Evolutionary conservation across 768 basidiomycete genomes (phyloP).

Genomic region (Boletellus emodensis): DNA sequence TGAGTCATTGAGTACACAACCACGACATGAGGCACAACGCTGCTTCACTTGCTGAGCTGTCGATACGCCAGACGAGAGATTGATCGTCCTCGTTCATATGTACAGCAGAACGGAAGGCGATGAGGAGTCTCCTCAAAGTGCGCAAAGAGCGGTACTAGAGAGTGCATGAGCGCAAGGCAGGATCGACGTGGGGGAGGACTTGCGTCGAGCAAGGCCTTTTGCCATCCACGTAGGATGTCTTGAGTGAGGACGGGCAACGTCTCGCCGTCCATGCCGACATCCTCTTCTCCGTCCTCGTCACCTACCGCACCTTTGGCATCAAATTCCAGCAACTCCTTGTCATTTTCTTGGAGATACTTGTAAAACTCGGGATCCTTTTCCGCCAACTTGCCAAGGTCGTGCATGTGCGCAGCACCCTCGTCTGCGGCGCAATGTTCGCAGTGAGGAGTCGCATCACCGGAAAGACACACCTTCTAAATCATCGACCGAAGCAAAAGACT

Average conservation of each 20-base stretch:
- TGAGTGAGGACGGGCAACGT: constrained; percentile 58
- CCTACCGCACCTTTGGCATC: constrained; percentile 45
- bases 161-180: background rate
- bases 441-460: background rate
- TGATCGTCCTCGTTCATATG: constrained; percentile 86
- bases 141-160: constrained; percentile 81
- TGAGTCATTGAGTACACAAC: background rate
- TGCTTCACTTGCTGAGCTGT: constrained; percentile 51
- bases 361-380: constrained; percentile 99
- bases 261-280: constrained; percentile 40
- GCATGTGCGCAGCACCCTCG: constrained; percentile 69
- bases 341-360: constrained; percentile 96
- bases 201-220: constrained; percentile 83
- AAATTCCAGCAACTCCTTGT: constrained; percentile 86
- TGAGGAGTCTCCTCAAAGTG: constrained; percentile 74
- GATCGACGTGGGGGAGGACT: constrained; percentile 12
- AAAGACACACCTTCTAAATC: constrained; percentile 58
- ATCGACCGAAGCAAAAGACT: constrained; percentile 75
- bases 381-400: constrained; percentile 82
- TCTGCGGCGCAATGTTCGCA: constrained; percentile 37
- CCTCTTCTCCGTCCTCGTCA: constrained; percentile 42
- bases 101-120: constrained; percentile 89
- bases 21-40: background rate
- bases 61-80: constrained; percentile 80
- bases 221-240: constrained; percentile 75